phyloP scores from a whole-genome alignment of 257 asterid species.

The Rubia yunnanensis region DNA sequence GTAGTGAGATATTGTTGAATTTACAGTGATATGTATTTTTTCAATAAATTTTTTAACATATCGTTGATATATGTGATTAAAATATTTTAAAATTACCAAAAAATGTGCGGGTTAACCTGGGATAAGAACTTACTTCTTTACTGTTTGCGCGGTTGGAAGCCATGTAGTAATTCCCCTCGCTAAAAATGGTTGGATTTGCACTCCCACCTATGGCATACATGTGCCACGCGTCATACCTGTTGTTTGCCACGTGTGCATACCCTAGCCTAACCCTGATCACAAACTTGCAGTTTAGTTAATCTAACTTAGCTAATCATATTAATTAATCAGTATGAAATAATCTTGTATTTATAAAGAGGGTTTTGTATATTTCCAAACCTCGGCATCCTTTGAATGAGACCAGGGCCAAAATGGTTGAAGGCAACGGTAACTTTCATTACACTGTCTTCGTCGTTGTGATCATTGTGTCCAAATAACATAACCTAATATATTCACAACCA shows the following conservation, averaged over 20 bases:
- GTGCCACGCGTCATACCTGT: conserved; percentile 60
- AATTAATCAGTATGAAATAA: neutral
- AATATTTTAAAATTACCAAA: no score
- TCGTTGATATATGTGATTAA: no score
- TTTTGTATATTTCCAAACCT: conserved; percentile 21
- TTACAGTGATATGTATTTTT: no score
- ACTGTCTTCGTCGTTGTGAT: conserved; percentile 45
- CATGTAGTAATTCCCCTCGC: conserved; percentile 82
- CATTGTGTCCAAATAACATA: conserved; percentile 64
- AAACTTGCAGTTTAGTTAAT: neutral
- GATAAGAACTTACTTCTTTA: conserved; percentile 43
- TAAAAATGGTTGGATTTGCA: conserved; percentile 80
- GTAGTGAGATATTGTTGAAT: no score
- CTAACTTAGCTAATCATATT: neutral
- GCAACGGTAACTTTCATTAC: conserved; percentile 63
- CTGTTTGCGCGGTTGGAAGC: conserved; percentile 36
- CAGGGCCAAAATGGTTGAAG: conserved; percentile 83
- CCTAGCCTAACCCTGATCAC: conserved; percentile 62
- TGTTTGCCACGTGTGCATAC: conserved; percentile 76
- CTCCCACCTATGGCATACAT: conserved; percentile 96
- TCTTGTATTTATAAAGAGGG: neutral
- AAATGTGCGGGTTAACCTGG: no score
- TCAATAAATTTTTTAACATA: no score
- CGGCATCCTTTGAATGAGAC: conserved; percentile 85
- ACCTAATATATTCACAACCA: conserved; percentile 14